A percentile compares a stretch with the other conserved stretches of the same genome.
phyloP scores from a whole-genome alignment of 148 eudicot species.

The Rhododendron simsii region DNA sequence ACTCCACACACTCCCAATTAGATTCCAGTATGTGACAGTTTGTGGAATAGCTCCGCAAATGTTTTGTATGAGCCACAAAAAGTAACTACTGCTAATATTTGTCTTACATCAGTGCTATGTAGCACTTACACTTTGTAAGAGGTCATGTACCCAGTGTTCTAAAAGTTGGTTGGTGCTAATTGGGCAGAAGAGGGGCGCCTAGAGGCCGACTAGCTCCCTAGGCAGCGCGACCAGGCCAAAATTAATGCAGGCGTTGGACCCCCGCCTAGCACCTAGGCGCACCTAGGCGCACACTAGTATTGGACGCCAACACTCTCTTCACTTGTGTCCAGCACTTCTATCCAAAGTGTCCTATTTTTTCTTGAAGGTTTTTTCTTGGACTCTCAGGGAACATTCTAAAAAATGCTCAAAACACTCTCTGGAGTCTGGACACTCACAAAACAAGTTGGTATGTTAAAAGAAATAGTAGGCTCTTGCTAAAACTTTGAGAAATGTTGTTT shows the following conservation, averaged over 20 bases:
- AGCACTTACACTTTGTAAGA: neutral
- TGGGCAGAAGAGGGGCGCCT: too few species aligned
- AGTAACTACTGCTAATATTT: neutral
- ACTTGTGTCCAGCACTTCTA: neutral
- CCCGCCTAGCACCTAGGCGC: too few species aligned
- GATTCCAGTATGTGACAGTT: neutral
- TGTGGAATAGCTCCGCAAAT: neutral
- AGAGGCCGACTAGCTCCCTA: too few species aligned
- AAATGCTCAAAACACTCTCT: neutral
- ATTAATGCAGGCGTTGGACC: too few species aligned
- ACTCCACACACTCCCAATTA: neutral
- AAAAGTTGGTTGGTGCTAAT: too few species aligned
- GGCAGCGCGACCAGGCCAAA: too few species aligned
- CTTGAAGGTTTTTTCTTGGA: neutral
- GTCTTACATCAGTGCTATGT: neutral
- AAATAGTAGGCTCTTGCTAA: neutral
- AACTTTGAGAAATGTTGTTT: neutral
- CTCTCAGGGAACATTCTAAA: neutral
- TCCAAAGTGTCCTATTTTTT: neutral
- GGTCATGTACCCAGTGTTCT: neutral
- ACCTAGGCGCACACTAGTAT: neutral
- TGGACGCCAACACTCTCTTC: neutral
- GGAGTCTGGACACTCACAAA: neutral
- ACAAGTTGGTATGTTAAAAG: neutral
- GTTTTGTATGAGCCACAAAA: too few species aligned